Evolutionary conservation across 805 yeast species (phyloP).

Genomic region (Candida orba): DNA sequence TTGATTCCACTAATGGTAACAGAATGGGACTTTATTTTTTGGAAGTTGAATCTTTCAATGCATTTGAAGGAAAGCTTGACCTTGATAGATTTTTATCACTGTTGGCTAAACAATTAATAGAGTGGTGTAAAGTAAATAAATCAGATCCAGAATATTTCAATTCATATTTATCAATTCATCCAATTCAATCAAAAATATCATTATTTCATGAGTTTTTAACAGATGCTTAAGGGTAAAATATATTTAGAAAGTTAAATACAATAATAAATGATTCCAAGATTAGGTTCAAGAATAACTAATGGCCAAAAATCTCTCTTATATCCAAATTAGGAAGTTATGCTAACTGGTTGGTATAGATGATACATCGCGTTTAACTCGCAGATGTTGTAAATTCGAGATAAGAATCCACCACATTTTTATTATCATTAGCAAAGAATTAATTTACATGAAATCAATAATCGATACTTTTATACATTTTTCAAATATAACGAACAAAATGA

Average conservation of each 20-base stretch:
- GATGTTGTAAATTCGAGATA: too few species aligned
- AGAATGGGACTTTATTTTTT: constrained; percentile 15
- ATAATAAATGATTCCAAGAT: too few species aligned
- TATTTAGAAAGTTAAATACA: too few species aligned
- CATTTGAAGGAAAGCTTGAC: constrained; percentile 17
- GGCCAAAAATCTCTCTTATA: too few species aligned
- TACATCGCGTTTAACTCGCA: too few species aligned
- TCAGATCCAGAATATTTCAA: constrained; percentile 10
- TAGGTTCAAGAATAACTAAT: too few species aligned
- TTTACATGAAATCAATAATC: not conserved
- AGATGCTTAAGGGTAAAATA: too few species aligned
- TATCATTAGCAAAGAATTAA: not conserved
- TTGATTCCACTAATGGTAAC: constrained; percentile 7
- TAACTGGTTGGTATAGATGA: too few species aligned
- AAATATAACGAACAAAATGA: too few species aligned
- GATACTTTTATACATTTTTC: not conserved
- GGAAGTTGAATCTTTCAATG: constrained; percentile 21
- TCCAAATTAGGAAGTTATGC: too few species aligned
- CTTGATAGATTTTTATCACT: constrained; percentile 13
- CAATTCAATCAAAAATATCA: constrained; percentile 15
- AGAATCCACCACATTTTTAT: too few species aligned
- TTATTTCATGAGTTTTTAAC: constrained; percentile 14
- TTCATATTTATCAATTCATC: constrained; percentile 19
- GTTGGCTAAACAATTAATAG: constrained; percentile 13
- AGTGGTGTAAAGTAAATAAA: constrained; percentile 3